phyloP scores from a whole-genome alignment of 2,329 filamentous ascomycete genomes.

The Erysiphe pulchra region DNA sequence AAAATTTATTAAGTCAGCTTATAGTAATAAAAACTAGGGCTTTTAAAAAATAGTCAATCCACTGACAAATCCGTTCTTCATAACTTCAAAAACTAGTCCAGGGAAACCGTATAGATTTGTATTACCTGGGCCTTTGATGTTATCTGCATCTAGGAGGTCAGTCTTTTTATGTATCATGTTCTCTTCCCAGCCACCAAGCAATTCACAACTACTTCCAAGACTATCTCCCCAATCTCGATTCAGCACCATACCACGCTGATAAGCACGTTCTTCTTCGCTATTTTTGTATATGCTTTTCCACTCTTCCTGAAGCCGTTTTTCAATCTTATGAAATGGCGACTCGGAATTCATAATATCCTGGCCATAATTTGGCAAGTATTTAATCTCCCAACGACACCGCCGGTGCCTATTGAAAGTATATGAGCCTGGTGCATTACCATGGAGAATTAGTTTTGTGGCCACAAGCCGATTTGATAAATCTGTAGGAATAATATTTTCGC shows the following conservation, averaged over 20 bases:
- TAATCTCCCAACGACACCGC: constrained; percentile 64
- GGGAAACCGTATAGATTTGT: constrained; percentile 87
- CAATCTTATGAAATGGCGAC: constrained; percentile 49
- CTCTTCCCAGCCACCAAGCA: constrained; percentile 66
- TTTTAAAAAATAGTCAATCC: constrained; percentile 61
- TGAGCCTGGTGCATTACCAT: constrained; percentile 83
- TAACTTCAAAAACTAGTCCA: constrained; percentile 79
- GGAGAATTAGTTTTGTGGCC: constrained; percentile 75
- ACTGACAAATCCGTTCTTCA: constrained; percentile 78
- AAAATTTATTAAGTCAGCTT: neutral
- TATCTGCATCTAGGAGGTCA: constrained; percentile 19
- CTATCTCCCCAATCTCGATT: constrained; percentile 83
- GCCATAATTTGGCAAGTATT: constrained; percentile 23
- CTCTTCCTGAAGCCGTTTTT: constrained; percentile 35
- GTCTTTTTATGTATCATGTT: constrained; percentile 20
- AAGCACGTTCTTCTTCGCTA: constrained; percentile 22
- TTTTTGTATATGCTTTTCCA: constrained; percentile 44
- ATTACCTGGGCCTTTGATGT: constrained; percentile 33
- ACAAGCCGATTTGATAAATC: constrained; percentile 37
- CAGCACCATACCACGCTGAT: constrained; percentile 56
- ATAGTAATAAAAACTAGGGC: neutral
- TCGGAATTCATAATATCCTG: constrained; percentile 23
- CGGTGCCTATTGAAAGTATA: constrained; percentile 93
- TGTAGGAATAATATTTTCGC: constrained; percentile 6
- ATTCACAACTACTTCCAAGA: constrained; percentile 66